Conservation (phyloP, 164 flowering plant genomes). For the Magnolia changhungtana region DNA sequence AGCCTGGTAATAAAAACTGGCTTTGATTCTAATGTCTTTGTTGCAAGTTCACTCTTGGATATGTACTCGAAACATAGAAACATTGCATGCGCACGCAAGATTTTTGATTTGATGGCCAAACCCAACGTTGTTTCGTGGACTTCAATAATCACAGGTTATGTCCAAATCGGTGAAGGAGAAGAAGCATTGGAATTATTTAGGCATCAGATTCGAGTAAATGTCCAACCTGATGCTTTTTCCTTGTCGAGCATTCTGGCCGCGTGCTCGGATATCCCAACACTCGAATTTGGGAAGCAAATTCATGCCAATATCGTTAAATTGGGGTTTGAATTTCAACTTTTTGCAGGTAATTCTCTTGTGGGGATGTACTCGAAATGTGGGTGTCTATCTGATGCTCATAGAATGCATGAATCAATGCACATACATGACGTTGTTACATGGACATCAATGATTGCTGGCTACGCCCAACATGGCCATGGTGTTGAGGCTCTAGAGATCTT, state of each 20-base stretch:
- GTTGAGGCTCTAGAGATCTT: constrained; percentile 16
- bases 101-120: constrained; percentile 16
- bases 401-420: constrained; percentile 9
- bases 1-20: constrained; percentile 18
- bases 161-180: constrained; percentile 16
- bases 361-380: constrained; percentile 24
- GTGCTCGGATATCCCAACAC: constrained; percentile 18
- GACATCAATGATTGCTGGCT: constrained; percentile 23
- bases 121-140: constrained; percentile 23
- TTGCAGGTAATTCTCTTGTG: constrained; percentile 19
- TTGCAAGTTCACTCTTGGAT: constrained; percentile 18
- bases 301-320: constrained; percentile 13
- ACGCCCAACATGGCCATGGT: constrained; percentile 20
- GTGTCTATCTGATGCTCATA: constrained; percentile 14
- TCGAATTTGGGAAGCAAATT: constrained; percentile 20
- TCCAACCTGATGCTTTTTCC: constrained; percentile 10
- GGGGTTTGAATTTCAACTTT: constrained; percentile 4
- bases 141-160: constrained; percentile 18
- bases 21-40: constrained; percentile 14
- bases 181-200: constrained; percentile 14
- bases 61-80: constrained; percentile 19
- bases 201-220: neutral
- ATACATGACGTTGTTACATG: constrained; percentile 21
- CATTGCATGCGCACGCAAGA: neutral
- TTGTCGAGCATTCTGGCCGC: constrained; percentile 20